Base-by-base conservation (phyloP, 768 basidiomycete species). In the Mycena metata region DNA sequence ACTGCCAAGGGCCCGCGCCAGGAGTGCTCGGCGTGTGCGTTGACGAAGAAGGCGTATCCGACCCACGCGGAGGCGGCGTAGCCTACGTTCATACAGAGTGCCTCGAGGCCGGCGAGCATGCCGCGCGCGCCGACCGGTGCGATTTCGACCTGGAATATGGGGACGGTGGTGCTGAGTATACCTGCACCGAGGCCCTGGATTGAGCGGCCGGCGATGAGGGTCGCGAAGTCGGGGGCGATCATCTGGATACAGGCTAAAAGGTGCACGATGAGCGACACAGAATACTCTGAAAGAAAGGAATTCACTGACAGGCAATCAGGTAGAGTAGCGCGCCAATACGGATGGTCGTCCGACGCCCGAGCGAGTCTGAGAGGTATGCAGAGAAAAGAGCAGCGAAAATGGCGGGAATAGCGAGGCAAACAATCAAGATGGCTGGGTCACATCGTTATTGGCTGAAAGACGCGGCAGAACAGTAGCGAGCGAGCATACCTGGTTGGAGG, bases 1-100 rank as follows among this genome's bases (percentile, higher is more conserved):
- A 89, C 77, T 67, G 84, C 80, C 73, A 86, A 88, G 1, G 87
- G 87, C 39, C 87, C 86, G 45, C 85, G 80, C 87, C 89, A 90
- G 15, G 86, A 83, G 63, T 84, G 82, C 72, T 85, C 84, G 5
- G 78, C 81, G 17, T 82, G 82, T 66, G 81, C 80, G 36, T 71
- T 63, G 54, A 84, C 82, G 72, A 83, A 88, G 77, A 87, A 88
- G 11, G 74, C 82, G 67, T 82, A 86, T 16, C 85, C 84, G 54
- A 83, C 80, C 85, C 85, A 86, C 15, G 84, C 75, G 33, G 84
- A 82, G 21, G 83, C 71, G 12, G 83, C 85, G 74, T 84, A 89
- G 56, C 84, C 88, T 59, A 76, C 59, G 74, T 86, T 88, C 15
- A 87, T 77, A 61, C 82, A 88, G 59, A 88, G 74, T 69, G 88